Evolutionary conservation across 305 asterid genomes (phyloP).

Genomic region (Fraxinus latifolia): DNA sequence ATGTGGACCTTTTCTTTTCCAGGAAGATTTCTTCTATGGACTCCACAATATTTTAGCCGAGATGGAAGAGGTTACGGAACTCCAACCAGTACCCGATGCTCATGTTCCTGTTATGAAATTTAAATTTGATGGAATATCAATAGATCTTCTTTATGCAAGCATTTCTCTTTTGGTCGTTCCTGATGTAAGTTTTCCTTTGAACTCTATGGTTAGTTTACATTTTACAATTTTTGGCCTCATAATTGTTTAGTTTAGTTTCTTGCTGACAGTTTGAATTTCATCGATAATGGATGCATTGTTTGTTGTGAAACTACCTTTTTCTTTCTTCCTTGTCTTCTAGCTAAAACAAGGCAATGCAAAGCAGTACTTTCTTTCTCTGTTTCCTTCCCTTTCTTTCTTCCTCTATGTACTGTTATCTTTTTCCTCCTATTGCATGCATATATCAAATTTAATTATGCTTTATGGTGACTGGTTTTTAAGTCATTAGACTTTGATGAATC

Average conservation of each 20-base stretch:
- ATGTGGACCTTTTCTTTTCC: slow-evolving; percentile 22
- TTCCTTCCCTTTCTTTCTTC: not conserved
- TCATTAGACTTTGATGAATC: not conserved
- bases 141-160: slow-evolving; percentile 93
- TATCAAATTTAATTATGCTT: not conserved
- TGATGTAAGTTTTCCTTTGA: slow-evolving; percentile 50
- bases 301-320: not conserved
- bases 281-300: not conserved
- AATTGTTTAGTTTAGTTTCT: not conserved
- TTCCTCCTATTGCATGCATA: not conserved
- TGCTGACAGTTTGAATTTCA: not conserved
- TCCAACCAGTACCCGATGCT: slow-evolving; percentile 96
- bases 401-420: not conserved
- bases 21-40: slow-evolving; percentile 79
- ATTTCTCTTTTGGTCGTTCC: slow-evolving; percentile 78
- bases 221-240: not conserved
- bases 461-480: not conserved
- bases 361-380: not conserved
- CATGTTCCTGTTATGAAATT: slow-evolving; percentile 96
- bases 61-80: slow-evolving; percentile 78
- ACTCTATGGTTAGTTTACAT: not conserved
- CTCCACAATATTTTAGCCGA: slow-evolving; percentile 68
- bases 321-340: not conserved
- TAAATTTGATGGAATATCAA: slow-evolving; percentile 87
- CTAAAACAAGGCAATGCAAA: not conserved